Evolutionary conservation across 768 basidiomycete genomes (phyloP), one percentile per base, ranked within the genome.

Genomic region (Megacollybia marginata): DNA sequence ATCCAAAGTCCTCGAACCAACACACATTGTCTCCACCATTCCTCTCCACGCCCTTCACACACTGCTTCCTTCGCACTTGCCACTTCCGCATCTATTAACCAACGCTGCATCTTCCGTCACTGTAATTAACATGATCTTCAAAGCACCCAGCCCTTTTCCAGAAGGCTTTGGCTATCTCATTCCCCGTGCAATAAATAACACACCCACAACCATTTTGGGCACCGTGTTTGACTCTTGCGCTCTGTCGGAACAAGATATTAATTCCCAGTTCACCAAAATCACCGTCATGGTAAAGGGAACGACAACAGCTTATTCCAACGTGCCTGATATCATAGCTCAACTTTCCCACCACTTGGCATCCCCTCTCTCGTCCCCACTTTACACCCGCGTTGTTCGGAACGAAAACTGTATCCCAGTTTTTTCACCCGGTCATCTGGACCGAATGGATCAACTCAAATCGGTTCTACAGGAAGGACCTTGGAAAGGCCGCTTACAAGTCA

Each of bases 81-180:
- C 62, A 5, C 68, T 90, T 0, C 85, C 90, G 0, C 75, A 90
- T 54, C 75, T 94, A 13, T 72, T 65, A 5, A 64, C 72, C n/a
- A 92, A 90, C 61, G 77, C 84, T 0, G 71, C 74, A 35, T 84
- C 92, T 19, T 84, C 86, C 9, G 92, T 97, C 50, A 82, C 79
- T n/a, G 90, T 96, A 34, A 69, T 93, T 56, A 95, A 91, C 69
- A 71, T 98, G 59, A 78, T 97, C 54, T 97, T 95, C 69, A 62
- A 69, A 19, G 59, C 67, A 49, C 51, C 62, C 19, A 57, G 62
- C 19, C 73, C 94, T 45, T 86, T 92, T 57, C 92, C 92, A 0
- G 73, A 75, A 2, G 95, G 95, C 4, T 99, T 97, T 62, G 95
- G 95, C 9, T 97, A 93, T 69, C 84, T 99, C 59, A 76, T 96